Evolutionary conservation across 768 basidiomycete genomes (phyloP), one percentile per base, ranked within the genome.

Genomic region (Leccinellum rugosiceps): DNA sequence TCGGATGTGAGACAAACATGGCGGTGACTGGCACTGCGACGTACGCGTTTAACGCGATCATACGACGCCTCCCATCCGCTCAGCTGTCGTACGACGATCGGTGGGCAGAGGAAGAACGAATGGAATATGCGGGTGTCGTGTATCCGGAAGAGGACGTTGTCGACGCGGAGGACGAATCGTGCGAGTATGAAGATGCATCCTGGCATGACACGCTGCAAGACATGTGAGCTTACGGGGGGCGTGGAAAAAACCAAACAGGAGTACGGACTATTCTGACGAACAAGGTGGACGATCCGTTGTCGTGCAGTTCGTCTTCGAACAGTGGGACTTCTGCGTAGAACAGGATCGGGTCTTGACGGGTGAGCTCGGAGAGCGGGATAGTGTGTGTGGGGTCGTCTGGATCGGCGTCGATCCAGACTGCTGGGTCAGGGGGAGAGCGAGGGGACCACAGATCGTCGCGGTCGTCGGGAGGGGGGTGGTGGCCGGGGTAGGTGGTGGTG

Each of bases 241-340:
- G 28, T 17, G 0, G 6, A 6, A 21, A 6, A 28, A 25, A 14
- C 9, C 3, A 19, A 9, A n/a, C n/a, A n/a, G n/a, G n/a, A n/a
- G n/a, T 14, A 81, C 92, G 73, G 69, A 98, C 95, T 57, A 98
- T 92, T 65, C 94, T 80, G 47, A 94, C 88, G 26, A 93, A 80
- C 2, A 94, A 72, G 30, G 85, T 82, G 1, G 94, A 94, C 6
- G 92, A 85, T 0, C 97, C 97, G 67, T 98, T 98, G 68, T 99
- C 97, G 67, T 98, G 94, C 46, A 98, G 78, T 71, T 99, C 97
- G 70, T 98, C 94, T 67, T 99, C 96, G 68, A 91, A 98, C 5
- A 98, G 75, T 0, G 93, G 91, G 1, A 98, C 84, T 65, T 98
- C 95, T 7, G 96, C 93, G 68, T 96, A 98, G 74, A 96, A 99